phyloP scores from a whole-genome alignment of 345 rosid species.

The Punica granatum region DNA sequence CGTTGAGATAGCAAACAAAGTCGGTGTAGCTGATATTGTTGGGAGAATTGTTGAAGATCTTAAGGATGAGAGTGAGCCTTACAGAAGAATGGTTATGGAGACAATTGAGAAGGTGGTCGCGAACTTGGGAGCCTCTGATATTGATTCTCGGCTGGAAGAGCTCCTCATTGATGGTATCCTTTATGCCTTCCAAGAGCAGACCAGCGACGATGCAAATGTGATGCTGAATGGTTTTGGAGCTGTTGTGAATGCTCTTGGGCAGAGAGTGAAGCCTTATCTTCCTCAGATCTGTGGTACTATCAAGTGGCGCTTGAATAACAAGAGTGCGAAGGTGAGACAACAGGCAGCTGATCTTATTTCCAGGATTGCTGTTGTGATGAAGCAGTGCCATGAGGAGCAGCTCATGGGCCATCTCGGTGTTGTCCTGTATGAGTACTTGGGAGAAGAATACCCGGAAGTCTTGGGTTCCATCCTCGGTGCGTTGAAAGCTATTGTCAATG shows the following conservation, averaged over 20 bases:
- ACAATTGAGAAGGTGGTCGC: slow-evolving; percentile 95
- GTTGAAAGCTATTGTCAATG: slow-evolving; percentile 95
- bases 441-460: slow-evolving; percentile 99
- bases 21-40: slow-evolving; percentile 93
- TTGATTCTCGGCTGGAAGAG: slow-evolving; percentile 90
- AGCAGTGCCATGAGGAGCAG: slow-evolving; percentile 97
- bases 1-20: slow-evolving; percentile 93
- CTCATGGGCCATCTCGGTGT: slow-evolving; percentile 99
- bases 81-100: slow-evolving; percentile 97
- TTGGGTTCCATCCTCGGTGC: slow-evolving; percentile 97
- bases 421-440: slow-evolving; percentile 90
- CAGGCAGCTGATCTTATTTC: slow-evolving; percentile 99
- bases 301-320: slow-evolving; percentile 98
- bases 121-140: slow-evolving; percentile 93
- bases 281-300: slow-evolving; percentile 99
- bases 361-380: slow-evolving; percentile 96
- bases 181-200: slow-evolving; percentile 98
- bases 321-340: slow-evolving; percentile 98
- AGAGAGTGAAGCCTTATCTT: slow-evolving; percentile 94
- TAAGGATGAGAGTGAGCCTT: slow-evolving; percentile 93
- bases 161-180: slow-evolving; percentile 96
- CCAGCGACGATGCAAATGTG: slow-evolving; percentile 93
- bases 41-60: slow-evolving; percentile 89
- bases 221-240: slow-evolving; percentile 99
- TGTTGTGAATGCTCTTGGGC: slow-evolving; percentile 93